phyloP scores from a whole-genome alignment of 495 filamentous ascomycete genomes.

The Rusavskia elegans region DNA sequence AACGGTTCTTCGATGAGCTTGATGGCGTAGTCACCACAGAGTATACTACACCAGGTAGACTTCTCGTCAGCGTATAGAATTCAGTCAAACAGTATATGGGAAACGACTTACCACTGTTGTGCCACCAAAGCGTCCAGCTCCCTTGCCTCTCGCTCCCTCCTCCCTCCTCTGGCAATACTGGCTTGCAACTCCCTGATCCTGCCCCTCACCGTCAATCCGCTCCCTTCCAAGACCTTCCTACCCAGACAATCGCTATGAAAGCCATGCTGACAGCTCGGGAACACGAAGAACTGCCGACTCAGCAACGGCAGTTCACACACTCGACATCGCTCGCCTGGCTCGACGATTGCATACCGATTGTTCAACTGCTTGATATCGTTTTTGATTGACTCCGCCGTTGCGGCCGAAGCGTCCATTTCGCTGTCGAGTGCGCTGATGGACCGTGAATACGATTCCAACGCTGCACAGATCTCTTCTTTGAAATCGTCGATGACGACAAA shows the following conservation, averaged over 20 bases:
- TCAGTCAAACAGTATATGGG: neutral
- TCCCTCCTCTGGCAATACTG: constrained; percentile 53
- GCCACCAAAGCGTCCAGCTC: constrained; percentile 84
- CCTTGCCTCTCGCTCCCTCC: constrained; percentile 66
- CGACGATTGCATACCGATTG: constrained; percentile 84
- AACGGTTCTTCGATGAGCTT: constrained; percentile 89
- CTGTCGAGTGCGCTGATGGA: constrained; percentile 79
- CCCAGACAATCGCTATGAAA: constrained; percentile 92
- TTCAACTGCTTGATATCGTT: constrained; percentile 71
- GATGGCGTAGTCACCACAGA: constrained; percentile 89
- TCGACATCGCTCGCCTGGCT: constrained; percentile 88
- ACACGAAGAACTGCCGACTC: constrained; percentile 88
- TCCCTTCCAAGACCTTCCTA: constrained; percentile 56
- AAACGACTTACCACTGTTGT: constrained; percentile 49
- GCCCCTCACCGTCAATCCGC: constrained; percentile 35
- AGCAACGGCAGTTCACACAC: constrained; percentile 73
- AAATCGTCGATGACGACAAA: constrained; percentile 99
- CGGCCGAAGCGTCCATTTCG: constrained; percentile 88
- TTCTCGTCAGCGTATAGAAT: neutral
- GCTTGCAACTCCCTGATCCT: constrained; percentile 74
- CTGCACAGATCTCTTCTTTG: constrained; percentile 91
- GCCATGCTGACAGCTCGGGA: constrained; percentile 83
- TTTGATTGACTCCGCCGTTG: constrained; percentile 78
- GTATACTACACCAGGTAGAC: constrained; percentile 34
- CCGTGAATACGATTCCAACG: constrained; percentile 78